These are phyloP conservation scores for Scenedesmus sp. DNA, from an alignment of 163 green algal species.

Conservation along the genomic window DNA sequence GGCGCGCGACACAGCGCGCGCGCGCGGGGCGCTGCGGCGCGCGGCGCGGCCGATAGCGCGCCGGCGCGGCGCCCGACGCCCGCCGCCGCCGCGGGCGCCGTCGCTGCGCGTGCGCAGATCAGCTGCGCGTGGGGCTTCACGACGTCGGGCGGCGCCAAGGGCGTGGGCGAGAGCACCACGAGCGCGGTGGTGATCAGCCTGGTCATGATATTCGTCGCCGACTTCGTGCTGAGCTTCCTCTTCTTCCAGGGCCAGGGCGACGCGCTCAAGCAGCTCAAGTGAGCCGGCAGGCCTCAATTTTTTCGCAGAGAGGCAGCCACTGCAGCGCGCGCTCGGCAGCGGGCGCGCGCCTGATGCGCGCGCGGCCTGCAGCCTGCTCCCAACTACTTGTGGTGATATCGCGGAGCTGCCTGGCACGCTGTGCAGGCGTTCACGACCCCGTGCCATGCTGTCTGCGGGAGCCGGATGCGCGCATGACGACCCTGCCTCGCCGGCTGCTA, in stretches of 20 bases:
- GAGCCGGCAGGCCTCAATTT: no score
- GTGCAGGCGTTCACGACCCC: background rate
- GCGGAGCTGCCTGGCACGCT: background rate
- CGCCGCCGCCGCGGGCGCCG: background rate
- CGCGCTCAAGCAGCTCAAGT: conserved; percentile 81
- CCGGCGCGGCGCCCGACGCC: no score
- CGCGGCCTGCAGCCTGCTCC: no score
- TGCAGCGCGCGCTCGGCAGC: no score
- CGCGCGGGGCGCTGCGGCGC: no score
- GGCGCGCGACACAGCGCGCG: no score
- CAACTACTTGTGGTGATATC: background rate
- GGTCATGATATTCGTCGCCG: conserved; percentile 93
- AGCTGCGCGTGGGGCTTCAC: conserved; percentile 98
- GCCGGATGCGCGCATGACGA: no score
- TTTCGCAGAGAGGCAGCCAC: no score
- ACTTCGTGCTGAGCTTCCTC: conserved; percentile 91
- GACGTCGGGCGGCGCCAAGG: conserved; percentile 98
- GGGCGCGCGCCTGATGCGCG: no score
- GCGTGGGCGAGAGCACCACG: conserved; percentile 97
- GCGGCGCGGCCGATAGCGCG: no score
- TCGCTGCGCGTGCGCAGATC: conserved; percentile 65
- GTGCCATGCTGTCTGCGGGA: no score
- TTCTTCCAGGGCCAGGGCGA: conserved; percentile 91
- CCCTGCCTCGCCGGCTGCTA: no score
- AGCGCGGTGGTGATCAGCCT: conserved; percentile 96